A percentile compares a stretch with the other conserved stretches of the same genome.
These are phyloP conservation scores for Saussurea involucrata DNA, from an alignment of 129 eudicot genomes.

Conservation along the genomic window DNA sequence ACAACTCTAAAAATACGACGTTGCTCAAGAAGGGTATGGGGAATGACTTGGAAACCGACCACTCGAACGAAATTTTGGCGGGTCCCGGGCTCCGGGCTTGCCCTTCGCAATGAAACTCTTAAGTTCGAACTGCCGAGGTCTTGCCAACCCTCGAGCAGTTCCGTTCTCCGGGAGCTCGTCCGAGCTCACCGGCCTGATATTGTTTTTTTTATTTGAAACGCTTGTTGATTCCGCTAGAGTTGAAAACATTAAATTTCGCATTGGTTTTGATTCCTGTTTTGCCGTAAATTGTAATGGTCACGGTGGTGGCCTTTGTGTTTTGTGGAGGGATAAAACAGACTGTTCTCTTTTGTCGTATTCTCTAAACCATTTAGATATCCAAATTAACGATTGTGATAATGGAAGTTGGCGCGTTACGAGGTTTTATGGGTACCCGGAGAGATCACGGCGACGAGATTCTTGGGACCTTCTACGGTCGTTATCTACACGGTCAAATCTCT, in stretches of 20 bases:
- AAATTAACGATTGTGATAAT: not conserved
- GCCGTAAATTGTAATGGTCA: not conserved
- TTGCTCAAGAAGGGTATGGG: too few relatives aligned
- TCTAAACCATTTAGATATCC: not conserved
- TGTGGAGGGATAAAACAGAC: not conserved
- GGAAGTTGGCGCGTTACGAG: not conserved
- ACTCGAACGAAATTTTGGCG: too few relatives aligned
- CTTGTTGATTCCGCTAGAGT: not conserved
- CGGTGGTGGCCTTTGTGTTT: not conserved
- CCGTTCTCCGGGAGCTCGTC: too few relatives aligned
- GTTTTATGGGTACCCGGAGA: not conserved
- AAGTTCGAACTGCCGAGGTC: too few relatives aligned
- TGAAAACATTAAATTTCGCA: not conserved
- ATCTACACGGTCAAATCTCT: not conserved
- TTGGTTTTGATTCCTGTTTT: not conserved
- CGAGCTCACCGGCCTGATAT: too few relatives aligned
- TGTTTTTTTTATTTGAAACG: not conserved
- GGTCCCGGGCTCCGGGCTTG: too few relatives aligned
- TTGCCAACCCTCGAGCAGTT: too few relatives aligned
- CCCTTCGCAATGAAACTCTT: too few relatives aligned
- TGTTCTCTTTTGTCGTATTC: not conserved
- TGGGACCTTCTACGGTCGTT: not conserved
- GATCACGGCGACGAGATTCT: not conserved
- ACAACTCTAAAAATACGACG: too few relatives aligned
- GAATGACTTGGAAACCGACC: too few relatives aligned